phyloP scores from a whole-genome alignment of 306 rosid genomes.

The Quercus dentata region DNA sequence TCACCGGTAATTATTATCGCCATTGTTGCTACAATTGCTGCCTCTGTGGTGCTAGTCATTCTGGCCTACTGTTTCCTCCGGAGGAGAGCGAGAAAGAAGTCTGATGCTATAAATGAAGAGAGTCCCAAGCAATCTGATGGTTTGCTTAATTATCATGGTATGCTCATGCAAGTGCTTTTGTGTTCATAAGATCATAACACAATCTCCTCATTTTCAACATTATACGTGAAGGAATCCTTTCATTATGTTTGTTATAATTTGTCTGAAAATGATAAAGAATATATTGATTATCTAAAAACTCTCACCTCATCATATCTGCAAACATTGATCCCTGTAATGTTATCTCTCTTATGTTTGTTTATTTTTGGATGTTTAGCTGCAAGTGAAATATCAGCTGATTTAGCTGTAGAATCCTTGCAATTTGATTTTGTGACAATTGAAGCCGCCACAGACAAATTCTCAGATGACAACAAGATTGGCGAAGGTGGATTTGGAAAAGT shows the following conservation, averaged over 20 bases:
- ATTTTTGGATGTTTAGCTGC: too few relatives aligned
- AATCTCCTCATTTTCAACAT: neutral
- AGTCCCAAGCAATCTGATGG: conserved; percentile 1
- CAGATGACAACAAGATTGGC: conserved; percentile 35
- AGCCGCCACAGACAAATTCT: conserved; percentile 20
- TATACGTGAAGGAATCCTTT: too few relatives aligned
- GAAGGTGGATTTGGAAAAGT: conserved; percentile 58
- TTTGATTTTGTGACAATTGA: too few relatives aligned
- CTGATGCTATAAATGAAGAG: neutral
- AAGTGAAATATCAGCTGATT: too few relatives aligned
- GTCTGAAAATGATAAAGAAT: too few relatives aligned
- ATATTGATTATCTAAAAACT: neutral
- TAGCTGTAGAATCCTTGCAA: too few relatives aligned
- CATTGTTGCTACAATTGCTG: conserved; percentile 21
- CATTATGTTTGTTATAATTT: too few relatives aligned
- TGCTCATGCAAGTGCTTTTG: conserved; percentile 8
- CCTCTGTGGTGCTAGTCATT: neutral
- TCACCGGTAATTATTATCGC: conserved; percentile 4
- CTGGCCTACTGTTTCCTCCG: conserved; percentile 3
- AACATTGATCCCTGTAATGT: conserved; percentile 38
- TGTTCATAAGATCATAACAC: conserved; percentile 38
- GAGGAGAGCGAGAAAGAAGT: conserved; percentile 7
- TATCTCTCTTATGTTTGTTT: conserved; percentile 16
- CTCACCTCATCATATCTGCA: conserved; percentile 10
- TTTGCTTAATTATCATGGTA: neutral